Evolutionary conservation across 2,329 filamentous ascomycete genomes (phyloP), one percentile per base, ranked within the genome.

Genomic region (Hirsutella rhossiliensis): DNA sequence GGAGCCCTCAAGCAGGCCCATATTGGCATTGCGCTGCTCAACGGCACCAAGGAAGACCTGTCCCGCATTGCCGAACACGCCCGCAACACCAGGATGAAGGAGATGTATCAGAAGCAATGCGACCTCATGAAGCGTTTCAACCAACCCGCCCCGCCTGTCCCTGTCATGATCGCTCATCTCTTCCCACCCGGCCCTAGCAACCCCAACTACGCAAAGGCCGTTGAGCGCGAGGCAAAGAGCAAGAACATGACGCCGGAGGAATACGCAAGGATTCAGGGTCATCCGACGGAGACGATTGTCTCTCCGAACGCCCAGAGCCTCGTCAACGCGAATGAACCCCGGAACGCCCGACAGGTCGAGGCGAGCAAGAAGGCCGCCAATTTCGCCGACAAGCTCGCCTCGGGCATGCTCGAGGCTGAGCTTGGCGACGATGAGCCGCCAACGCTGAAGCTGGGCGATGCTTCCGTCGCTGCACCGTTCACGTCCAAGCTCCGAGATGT

Each of bases 401-500:
- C 79, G 45, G 82, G 78, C 43, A 88, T 97, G 84, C 83, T 97
- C 82, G 87, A 96, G 56, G 77, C 78, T 43, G 87, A 96, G 59
- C 68, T 97, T 45, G 85, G 87, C 52, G 87, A 94, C 43, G 82
- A 80, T 53, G 92, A 97, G 63, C 90, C 92, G 1, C 92, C 94
- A 2, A 89, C 88, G 3, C 87, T 98, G 62, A 98, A 98, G 69
- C 78, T 98, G 38, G 92, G 92, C 50, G 92, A 98, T 63, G 92
- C 92, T 7, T 98, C 92, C 0, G 90, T 97, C 44, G 92, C 92
- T 36, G 92, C 92, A 1, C 92, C 92, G 0, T 98, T 98, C 64
- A 98, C 92, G 1, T 95, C 87, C 62, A 98, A 98, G 69, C 77
- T 98, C 38, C 86, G 89, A 54, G 96, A 98, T 57, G 92, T 98